Conservation (phyloP, 1,139 yeast genomes). For the Yamadazyma sp. region DNA sequence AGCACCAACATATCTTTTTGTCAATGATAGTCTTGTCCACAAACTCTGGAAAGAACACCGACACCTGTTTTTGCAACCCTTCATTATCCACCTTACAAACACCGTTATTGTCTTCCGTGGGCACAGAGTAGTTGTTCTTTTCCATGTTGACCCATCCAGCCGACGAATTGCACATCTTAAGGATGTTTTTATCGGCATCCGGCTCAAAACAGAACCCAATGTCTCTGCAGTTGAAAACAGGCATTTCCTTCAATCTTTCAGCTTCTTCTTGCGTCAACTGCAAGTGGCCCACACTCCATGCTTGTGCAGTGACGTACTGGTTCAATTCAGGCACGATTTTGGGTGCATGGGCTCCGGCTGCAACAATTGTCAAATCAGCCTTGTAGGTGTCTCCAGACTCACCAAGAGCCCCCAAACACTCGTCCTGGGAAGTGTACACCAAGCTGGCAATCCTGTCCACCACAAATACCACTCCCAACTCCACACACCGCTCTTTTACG, state of each 20-base stretch:
- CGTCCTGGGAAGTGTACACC: slow-evolving; percentile 12
- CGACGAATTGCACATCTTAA: slow-evolving; percentile 20
- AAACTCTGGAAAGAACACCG: slow-evolving; percentile 14
- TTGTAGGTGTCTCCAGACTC: slow-evolving; percentile 8
- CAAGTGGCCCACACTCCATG: slow-evolving; percentile 43
- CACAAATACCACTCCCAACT: slow-evolving; percentile 30
- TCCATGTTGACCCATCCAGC: slow-evolving; percentile 19
- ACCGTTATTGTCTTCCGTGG: slow-evolving; percentile 16
- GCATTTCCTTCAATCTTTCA: slow-evolving; percentile 27
- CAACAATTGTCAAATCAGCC: slow-evolving; percentile 30
- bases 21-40: slow-evolving; percentile 14
- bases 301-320: slow-evolving; percentile 19
- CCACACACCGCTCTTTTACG: slow-evolving; percentile 23
- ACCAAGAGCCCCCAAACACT: slow-evolving; percentile 13
- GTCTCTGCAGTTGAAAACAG: slow-evolving; percentile 40
- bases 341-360: slow-evolving; percentile 40
- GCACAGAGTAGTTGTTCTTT: slow-evolving; percentile 12
- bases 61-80: slow-evolving; percentile 11
- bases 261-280: slow-evolving; percentile 34
- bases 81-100: slow-evolving; percentile 13
- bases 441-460: slow-evolving; percentile 27
- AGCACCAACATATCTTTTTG: slow-evolving; percentile 22
- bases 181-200: slow-evolving; percentile 17
- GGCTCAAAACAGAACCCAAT: slow-evolving; percentile 33
- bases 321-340: slow-evolving; percentile 32